Conservation (phyloP, 2,329 filamentous ascomycete genomes). For the Clarireedia paspali region DNA sequence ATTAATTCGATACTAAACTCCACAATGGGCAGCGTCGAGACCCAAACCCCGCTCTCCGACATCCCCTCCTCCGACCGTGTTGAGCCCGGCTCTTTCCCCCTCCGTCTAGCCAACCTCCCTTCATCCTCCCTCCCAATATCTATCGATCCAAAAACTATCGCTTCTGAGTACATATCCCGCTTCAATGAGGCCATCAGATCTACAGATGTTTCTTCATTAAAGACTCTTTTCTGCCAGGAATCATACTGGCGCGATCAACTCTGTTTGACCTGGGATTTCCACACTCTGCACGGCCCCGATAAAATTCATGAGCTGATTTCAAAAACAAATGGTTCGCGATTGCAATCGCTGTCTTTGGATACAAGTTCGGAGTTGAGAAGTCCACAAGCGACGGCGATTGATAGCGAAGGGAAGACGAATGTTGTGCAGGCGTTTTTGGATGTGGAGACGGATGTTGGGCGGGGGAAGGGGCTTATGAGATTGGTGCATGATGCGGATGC, state of each 20-base stretch:
- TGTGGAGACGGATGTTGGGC: constrained; percentile 45
- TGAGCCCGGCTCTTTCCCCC: constrained; percentile 23
- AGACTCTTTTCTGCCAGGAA: constrained; percentile 35
- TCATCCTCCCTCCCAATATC: constrained; percentile 2
- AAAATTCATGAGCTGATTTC: constrained; percentile 30
- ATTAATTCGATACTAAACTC: neutral
- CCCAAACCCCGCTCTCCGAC: neutral
- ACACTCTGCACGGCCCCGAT: constrained; percentile 38
- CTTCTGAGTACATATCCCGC: constrained; percentile 13
- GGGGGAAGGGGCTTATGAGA: constrained; percentile 48
- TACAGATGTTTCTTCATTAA: constrained; percentile 30
- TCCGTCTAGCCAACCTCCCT: constrained; percentile 17
- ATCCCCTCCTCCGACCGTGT: constrained; percentile 16
- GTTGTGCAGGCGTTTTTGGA: constrained; percentile 49
- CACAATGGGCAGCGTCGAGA: constrained; percentile 18
- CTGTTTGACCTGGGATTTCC: constrained; percentile 48
- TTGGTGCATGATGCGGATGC: constrained; percentile 33
- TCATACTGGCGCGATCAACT: constrained; percentile 54
- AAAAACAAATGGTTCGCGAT: constrained; percentile 17
- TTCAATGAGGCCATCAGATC: constrained; percentile 34
- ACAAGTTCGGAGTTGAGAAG: constrained; percentile 12
- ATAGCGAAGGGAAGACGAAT: constrained; percentile 35
- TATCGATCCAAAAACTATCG: constrained; percentile 11
- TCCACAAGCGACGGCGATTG: constrained; percentile 35
- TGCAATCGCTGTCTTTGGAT: constrained; percentile 33